Evolutionary conservation across 129 eudicot genomes (phyloP).

Genomic region (Pulicaria dysenterica): DNA sequence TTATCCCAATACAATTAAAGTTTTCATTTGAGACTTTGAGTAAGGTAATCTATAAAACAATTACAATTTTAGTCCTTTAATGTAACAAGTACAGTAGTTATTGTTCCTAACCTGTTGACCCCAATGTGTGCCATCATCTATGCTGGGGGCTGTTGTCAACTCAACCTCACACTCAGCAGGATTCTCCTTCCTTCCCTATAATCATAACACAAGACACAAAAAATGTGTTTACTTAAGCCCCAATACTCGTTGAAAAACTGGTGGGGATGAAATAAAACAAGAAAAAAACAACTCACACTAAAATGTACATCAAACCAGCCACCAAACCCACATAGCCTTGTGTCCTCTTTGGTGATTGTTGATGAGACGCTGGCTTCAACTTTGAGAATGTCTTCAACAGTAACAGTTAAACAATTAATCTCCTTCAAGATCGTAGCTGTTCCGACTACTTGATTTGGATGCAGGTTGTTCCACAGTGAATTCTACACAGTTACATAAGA

Average conservation of each 20-base stretch:
- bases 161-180: constrained; percentile 77
- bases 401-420: constrained; percentile 80
- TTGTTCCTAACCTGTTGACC: constrained; percentile 87
- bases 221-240: neutral
- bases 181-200: constrained; percentile 68
- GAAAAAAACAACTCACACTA: constrained; percentile 57
- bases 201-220: neutral
- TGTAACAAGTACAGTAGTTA: neutral
- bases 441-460: constrained; percentile 89
- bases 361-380: constrained; percentile 58
- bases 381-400: constrained; percentile 67
- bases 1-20: neutral
- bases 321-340: constrained; percentile 74
- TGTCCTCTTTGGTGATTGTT: constrained; percentile 57
- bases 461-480: constrained; percentile 88
- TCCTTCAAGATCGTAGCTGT: constrained; percentile 72
- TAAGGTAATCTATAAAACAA: neutral
- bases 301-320: constrained; percentile 99
- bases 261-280: neutral
- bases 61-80: neutral
- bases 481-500: constrained; percentile 49
- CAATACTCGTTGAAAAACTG: neutral
- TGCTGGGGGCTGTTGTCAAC: constrained; percentile 87
- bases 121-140: constrained; percentile 81
- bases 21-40: neutral